Conservation (phyloP, 164 flowering plant genomes). For the Sextonia rubra region DNA sequence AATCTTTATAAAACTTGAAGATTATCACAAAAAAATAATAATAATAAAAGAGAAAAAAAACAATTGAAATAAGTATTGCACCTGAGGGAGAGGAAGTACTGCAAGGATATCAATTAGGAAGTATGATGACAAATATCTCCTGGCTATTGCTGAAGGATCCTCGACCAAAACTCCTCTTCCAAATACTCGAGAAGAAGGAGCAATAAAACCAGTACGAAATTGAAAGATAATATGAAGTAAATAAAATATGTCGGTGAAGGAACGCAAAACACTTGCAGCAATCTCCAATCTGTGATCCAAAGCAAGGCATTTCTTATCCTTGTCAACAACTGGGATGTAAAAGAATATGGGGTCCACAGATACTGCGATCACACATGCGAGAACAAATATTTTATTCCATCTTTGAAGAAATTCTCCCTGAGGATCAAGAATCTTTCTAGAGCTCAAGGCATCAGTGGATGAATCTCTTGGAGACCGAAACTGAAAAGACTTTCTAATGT, state of each 20-base stretch:
- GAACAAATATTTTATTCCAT: slow-evolving; percentile 87
- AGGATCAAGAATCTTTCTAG: slow-evolving; percentile 65
- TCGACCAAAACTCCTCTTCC: slow-evolving; percentile 87
- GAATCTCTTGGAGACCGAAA: slow-evolving; percentile 28
- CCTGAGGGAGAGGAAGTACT: slow-evolving; percentile 97
- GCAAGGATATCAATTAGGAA: slow-evolving; percentile 85
- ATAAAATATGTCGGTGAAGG: slow-evolving; percentile 74
- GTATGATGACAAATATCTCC: slow-evolving; percentile 59
- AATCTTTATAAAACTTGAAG: too few relatives aligned
- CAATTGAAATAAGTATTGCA: slow-evolving; percentile 10
- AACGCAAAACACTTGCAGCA: slow-evolving; percentile 64
- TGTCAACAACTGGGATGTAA: slow-evolving; percentile 63
- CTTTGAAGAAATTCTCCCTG: slow-evolving; percentile 74
- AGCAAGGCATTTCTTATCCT: slow-evolving; percentile 45
- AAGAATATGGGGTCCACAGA: slow-evolving; percentile 90
- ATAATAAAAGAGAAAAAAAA: not conserved
- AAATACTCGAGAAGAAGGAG: slow-evolving; percentile 89
- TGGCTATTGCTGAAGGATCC: slow-evolving; percentile 66
- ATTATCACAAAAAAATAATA: not conserved
- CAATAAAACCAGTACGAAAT: slow-evolving; percentile 86
- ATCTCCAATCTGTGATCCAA: slow-evolving; percentile 58
- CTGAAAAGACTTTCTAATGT: slow-evolving; percentile 31
- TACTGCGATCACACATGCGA: slow-evolving; percentile 75
- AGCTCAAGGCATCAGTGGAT: slow-evolving; percentile 29
- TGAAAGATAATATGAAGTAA: slow-evolving; percentile 69